Base-by-base conservation (phyloP, 2,329 filamentous ascomycete species). In the Penicillium sp. region DNA sequence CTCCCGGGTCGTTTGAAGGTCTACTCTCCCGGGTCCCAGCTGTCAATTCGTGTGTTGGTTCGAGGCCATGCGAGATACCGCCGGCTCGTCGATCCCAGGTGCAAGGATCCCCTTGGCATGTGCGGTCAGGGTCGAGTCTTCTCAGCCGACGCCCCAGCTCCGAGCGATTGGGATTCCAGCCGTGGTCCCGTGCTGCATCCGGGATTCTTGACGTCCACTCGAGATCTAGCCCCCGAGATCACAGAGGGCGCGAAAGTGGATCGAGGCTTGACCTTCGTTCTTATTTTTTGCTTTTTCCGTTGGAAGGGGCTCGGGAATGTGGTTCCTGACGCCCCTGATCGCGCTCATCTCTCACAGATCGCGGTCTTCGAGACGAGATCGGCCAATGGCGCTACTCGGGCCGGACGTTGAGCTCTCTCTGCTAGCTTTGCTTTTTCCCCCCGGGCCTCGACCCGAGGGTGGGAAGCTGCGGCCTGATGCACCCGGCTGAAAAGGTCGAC, bases 401-500 rank as follows among this genome's bases (percentile, higher is more conserved):
- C 35, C 35, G 16, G 18, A 38, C 35, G 3, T 18, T 5, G 9
- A 20, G 16, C 2, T 18, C 35, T 20, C 8, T 28, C 27, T 28
- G 10, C 27, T 2, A 28, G 27, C 9, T 27, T 8, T 28, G 27
- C 10, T 5, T 5, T 38, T 18, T 38, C 3, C 16, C 10, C 10
- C 16, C n/a, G n/a, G 16, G 46, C 31, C 50, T 55, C 48, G 43
- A 58, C 25, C 40, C 46, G 45, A 41, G 45, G 42, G 48, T 42
- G 46, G 51, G 46, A 45, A 44, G 25, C 54, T 43, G 54, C 54
- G 54, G 51, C 49, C 35, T n/a, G 46, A 58, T 56, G 60, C 60
- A 62, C 49, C 58, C 54, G 48, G 56, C 60, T 62, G 48, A 61
- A 62, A 62, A 56, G 54, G 58, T 61, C 49, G 48, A 54, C 48